These are phyloP conservation scores for Sporisorium scitamineum DNA, from an alignment of 1,284 basidiomycete genomes.

Conservation along the genomic window DNA sequence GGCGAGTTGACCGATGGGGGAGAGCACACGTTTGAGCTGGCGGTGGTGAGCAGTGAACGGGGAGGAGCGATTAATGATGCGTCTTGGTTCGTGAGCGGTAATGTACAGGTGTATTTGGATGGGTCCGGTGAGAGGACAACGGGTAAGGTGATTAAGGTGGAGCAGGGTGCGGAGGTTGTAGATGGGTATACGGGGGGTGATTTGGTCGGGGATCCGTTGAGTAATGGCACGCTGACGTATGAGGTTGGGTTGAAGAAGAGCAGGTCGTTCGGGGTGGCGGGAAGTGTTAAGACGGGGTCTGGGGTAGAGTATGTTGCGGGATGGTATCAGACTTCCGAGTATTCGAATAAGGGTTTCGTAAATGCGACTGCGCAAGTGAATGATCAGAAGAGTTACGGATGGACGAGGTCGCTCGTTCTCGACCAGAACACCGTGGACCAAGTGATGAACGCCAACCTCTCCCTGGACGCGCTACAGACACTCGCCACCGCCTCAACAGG, in stretches of 20 bases:
- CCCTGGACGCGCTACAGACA: not conserved
- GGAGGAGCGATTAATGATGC: conserved; percentile 75
- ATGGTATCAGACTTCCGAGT: conserved; percentile 23
- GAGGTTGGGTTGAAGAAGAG: conserved; percentile 6
- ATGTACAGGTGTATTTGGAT: conserved; percentile 73
- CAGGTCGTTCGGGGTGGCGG: conserved; percentile 22
- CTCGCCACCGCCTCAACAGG: not conserved
- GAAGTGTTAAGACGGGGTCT: conserved; percentile 33
- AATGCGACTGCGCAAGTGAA: conserved; percentile 34
- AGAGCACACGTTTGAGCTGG: conserved; percentile 78
- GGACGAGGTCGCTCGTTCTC: conserved; percentile 20
- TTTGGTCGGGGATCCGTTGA: conserved; percentile 18
- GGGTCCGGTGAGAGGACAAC: conserved; percentile 31
- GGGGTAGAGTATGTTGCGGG: conserved; percentile 14
- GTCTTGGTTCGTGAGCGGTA: conserved; percentile 81
- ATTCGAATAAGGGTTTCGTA: conserved; percentile 20
- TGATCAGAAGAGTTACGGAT: conserved; percentile 26
- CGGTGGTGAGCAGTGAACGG: conserved; percentile 79
- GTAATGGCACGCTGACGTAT: conserved; percentile 23
- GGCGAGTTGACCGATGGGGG: conserved; percentile 78
- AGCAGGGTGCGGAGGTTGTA: conserved; percentile 4
- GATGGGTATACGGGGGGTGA: conserved; percentile 14
- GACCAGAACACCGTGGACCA: not conserved
- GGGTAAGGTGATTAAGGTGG: conserved; percentile 21
- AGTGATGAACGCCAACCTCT: not conserved